A percentile compares a stretch with the other conserved stretches of the same genome.
These are phyloP conservation scores for Penicillium cosmopolitanum DNA, from an alignment of 495 filamentous ascomycete species.

Conservation along the genomic window DNA sequence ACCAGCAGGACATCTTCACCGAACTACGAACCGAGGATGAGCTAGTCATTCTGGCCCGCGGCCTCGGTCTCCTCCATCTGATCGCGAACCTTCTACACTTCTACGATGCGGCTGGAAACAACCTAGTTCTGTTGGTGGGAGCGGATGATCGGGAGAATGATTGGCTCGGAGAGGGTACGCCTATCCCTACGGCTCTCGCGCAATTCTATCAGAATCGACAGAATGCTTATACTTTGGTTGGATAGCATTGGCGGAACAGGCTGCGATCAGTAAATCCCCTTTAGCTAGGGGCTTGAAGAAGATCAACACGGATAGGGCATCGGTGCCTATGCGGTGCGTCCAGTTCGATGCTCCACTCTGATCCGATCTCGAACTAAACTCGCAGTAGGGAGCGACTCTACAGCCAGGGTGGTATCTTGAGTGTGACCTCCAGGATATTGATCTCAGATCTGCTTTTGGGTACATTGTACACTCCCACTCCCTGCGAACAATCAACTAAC, in stretches of 20 bases:
- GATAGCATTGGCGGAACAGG: constrained; percentile 85
- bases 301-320: constrained; percentile 93
- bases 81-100: constrained; percentile 94
- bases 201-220: not conserved
- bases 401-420: constrained; percentile 84
- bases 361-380: constrained; percentile 22
- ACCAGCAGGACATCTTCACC: constrained; percentile 90
- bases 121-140: constrained; percentile 85
- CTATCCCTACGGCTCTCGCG: constrained; percentile 27
- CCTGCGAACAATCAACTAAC: constrained; percentile 21
- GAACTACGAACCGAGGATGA: constrained; percentile 91
- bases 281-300: constrained; percentile 83
- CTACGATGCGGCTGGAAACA: constrained; percentile 94
- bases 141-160: constrained; percentile 92
- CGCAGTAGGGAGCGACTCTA: constrained; percentile 81
- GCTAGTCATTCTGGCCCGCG: constrained; percentile 86
- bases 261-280: constrained; percentile 76
- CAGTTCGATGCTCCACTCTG: not conserved
- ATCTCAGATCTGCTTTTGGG: constrained; percentile 88
- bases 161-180: constrained; percentile 80
- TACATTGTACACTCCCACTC: constrained; percentile 26
- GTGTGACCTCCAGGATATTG: constrained; percentile 93
- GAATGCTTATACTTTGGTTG: constrained; percentile 13
- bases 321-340: constrained; percentile 68
- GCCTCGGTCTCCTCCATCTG: constrained; percentile 86